Percentiles rank a stretch among this genome's conserved stretches.
phyloP scores from a whole-genome alignment of 2,329 filamentous ascomycete species.

The Neofusicoccum kwambonambiense region DNA sequence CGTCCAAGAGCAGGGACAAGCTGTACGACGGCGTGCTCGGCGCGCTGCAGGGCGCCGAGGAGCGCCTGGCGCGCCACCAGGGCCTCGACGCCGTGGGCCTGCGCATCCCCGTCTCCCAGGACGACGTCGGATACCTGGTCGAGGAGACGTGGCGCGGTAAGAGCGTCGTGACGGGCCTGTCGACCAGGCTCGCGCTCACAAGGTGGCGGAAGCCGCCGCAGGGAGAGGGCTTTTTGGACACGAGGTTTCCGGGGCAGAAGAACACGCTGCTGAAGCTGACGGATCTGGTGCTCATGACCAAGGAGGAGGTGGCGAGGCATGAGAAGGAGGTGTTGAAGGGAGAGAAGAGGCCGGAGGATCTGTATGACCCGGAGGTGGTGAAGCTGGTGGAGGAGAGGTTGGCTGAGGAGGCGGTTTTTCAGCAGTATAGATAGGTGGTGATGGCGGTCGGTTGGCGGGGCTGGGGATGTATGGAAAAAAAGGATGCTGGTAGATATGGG shows the following conservation, averaged over 20 bases:
- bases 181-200: conserved; percentile 75
- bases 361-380: conserved; percentile 71
- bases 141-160: conserved; percentile 86
- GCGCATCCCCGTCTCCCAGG: conserved; percentile 72
- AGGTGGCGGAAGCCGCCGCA: conserved; percentile 68
- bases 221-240: conserved; percentile 59
- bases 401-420: conserved; percentile 62
- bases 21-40: conserved; percentile 84
- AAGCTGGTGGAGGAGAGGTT: conserved; percentile 65
- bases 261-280: conserved; percentile 65
- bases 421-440: conserved; percentile 41
- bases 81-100: conserved; percentile 64
- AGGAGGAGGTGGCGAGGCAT: conserved; percentile 79
- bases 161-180: conserved; percentile 77
- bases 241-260: conserved; percentile 71
- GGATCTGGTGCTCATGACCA: conserved; percentile 87
- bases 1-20: conserved; percentile 80
- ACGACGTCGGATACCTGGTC: conserved; percentile 82
- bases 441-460: background rate
- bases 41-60: conserved; percentile 73
- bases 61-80: conserved; percentile 64
- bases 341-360: conserved; percentile 63
- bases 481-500: too few species aligned
- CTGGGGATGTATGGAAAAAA: too few species aligned
- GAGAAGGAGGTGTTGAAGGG: conserved; percentile 76